Evolutionary conservation across 495 filamentous ascomycete species (phyloP).

Genomic region (Hypomontagnella submonticulosa): DNA sequence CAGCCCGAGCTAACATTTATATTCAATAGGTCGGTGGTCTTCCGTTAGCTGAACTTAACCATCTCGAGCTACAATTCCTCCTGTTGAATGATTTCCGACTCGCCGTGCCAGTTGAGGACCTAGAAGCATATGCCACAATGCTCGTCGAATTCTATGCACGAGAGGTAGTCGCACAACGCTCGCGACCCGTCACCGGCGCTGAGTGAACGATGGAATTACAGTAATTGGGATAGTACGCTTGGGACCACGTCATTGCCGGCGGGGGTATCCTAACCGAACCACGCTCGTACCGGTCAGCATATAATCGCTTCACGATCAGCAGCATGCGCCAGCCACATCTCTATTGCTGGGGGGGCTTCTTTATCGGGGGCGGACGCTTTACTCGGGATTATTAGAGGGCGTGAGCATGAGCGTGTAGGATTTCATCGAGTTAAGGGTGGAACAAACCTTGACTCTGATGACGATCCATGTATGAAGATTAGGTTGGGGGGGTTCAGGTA

Average conservation of each 20-base stretch:
- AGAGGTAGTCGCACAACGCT: conserved; percentile 77
- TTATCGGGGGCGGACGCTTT: no score
- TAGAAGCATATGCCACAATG: conserved; percentile 98
- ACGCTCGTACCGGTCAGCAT: conserved; percentile 15
- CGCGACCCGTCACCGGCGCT: conserved; percentile 39
- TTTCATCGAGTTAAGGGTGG: conserved; percentile 24
- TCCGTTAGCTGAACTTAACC: conserved; percentile 95
- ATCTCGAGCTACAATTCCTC: conserved; percentile 96
- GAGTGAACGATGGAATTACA: conserved; percentile 23
- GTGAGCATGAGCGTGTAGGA: conserved; percentile 12
- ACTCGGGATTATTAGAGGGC: background rate
- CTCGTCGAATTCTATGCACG: conserved; percentile 97
- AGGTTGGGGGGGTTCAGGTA: no score
- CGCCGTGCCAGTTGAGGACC: conserved; percentile 90
- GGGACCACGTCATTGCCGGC: conserved; percentile 1
- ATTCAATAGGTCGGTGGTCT: conserved; percentile 85
- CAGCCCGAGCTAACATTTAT: background rate
- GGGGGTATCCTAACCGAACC: conserved; percentile 7
- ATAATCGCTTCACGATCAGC: conserved; percentile 17
- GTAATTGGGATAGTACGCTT: conserved; percentile 32
- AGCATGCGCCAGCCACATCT: conserved; percentile 17
- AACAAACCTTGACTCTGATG: conserved; percentile 24
- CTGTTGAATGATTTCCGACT: conserved; percentile 97
- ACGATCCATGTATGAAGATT: conserved; percentile 13
- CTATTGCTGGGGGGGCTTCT: conserved; percentile 1